Evolutionary conservation across 768 basidiomycete species (phyloP).

Genomic region (Flagelloscypha sp.): DNA sequence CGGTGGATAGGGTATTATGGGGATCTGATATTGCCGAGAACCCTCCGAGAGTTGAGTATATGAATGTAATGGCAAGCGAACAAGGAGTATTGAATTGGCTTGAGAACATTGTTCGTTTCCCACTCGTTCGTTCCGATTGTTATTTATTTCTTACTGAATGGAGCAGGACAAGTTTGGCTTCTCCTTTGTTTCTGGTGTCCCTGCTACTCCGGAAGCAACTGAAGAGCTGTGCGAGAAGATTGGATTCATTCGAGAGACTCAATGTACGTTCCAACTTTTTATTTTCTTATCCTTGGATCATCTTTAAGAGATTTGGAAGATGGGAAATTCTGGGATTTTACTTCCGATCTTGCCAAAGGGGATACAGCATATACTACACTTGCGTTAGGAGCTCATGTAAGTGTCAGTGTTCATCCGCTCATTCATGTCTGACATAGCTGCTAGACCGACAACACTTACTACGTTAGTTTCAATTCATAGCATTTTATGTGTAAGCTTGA

Average conservation of each 20-base stretch:
- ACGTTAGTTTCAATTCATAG: constrained; percentile 42
- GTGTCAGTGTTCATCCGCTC: no score
- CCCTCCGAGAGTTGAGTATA: constrained; percentile 67
- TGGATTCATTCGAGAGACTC: constrained; percentile 84
- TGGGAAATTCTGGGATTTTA: constrained; percentile 97
- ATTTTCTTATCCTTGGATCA: background rate
- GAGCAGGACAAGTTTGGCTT: constrained; percentile 79
- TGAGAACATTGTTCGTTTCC: constrained; percentile 56
- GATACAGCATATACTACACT: constrained; percentile 93
- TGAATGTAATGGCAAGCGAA: constrained; percentile 66
- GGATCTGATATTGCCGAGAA: constrained; percentile 63
- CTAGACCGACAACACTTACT: constrained; percentile 62
- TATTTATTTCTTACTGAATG: background rate
- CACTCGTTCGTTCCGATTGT: constrained; percentile 2
- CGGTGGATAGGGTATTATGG: constrained; percentile 72
- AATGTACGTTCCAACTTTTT: constrained; percentile 32
- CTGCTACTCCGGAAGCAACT: constrained; percentile 74
- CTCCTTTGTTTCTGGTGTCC: constrained; percentile 77
- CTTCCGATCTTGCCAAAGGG: constrained; percentile 80
- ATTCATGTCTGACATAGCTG: no score
- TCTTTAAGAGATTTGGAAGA: constrained; percentile 44
- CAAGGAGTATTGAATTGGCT: constrained; percentile 75
- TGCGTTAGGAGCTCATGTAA: constrained; percentile 80
- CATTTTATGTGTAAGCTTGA: no score
- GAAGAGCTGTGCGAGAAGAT: constrained; percentile 71